Conservation (phyloP, 176 grass and related monocot species). For the Rhipidocladum racemiflorum region DNA sequence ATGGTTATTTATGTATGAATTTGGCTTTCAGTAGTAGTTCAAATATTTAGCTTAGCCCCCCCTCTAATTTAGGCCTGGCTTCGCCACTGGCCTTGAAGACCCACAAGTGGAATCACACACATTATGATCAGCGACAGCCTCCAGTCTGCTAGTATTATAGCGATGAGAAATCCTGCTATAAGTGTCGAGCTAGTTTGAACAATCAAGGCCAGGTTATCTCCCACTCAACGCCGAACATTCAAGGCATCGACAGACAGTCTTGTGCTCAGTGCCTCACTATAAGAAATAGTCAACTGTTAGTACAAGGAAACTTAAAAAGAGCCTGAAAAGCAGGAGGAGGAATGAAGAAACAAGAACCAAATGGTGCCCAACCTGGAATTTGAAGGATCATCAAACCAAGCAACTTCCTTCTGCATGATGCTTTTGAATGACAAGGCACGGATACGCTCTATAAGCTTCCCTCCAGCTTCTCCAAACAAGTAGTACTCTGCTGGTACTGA, state of each 20-base stretch:
- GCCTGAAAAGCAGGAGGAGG: too few species aligned
- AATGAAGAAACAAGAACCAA: too few species aligned
- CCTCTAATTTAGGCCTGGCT: too few species aligned
- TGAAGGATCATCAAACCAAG: conserved; percentile 82
- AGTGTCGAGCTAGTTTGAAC: conserved; percentile 48
- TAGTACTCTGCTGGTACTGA: conserved; percentile 60
- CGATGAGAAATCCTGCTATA: conserved; percentile 57
- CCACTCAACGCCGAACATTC: conserved; percentile 72
- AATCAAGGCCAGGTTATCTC: conserved; percentile 71
- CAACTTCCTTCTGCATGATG: conserved; percentile 75
- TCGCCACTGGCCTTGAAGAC: too few species aligned
- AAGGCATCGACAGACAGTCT: conserved; percentile 80
- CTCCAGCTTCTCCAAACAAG: conserved; percentile 77
- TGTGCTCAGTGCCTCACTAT: conserved; percentile 67
- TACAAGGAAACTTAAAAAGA: too few species aligned
- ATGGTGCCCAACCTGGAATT: conserved; percentile 66
- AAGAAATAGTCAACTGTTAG: too few species aligned
- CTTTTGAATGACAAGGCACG: conserved; percentile 63
- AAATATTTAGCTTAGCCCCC: too few species aligned
- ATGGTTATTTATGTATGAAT: too few species aligned
- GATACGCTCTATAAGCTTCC: conserved; percentile 83
- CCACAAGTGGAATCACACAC: conserved; percentile 62
- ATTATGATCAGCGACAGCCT: conserved; percentile 61
- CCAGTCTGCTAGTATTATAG: conserved; percentile 76
- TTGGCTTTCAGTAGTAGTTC: too few species aligned